These are phyloP conservation scores for Penicillium sp. DNA, from an alignment of 2,329 filamentous ascomycete species.

Conservation along the genomic window DNA sequence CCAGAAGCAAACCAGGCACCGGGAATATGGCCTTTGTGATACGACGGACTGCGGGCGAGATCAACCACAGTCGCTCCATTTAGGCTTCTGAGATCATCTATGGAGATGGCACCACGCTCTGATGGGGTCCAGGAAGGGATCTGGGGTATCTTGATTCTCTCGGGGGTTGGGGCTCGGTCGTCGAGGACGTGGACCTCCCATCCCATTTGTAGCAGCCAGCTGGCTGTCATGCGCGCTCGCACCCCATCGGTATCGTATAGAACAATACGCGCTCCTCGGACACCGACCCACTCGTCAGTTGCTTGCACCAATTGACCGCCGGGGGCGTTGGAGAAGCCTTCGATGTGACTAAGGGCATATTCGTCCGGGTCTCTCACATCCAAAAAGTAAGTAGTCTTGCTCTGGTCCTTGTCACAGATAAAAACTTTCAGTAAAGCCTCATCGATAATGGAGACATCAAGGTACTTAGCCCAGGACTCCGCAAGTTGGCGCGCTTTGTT, in stretches of 20 bases:
- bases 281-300: slow-evolving; percentile 34
- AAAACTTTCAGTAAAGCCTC: background rate
- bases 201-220: slow-evolving; percentile 32
- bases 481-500: slow-evolving; percentile 8
- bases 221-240: slow-evolving; percentile 30
- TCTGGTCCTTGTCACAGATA: too few species aligned
- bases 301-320: slow-evolving; percentile 35
- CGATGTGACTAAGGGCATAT: slow-evolving; percentile 24
- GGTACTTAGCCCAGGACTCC: slow-evolving; percentile 11
- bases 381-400: slow-evolving; percentile 17
- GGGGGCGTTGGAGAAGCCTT: slow-evolving; percentile 29
- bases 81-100: slow-evolving; percentile 14
- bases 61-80: slow-evolving; percentile 23
- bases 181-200: slow-evolving; percentile 32
- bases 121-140: background rate
- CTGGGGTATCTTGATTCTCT: background rate
- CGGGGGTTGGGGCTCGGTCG: slow-evolving; percentile 8
- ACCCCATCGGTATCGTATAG: slow-evolving; percentile 31
- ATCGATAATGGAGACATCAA: slow-evolving; percentile 7
- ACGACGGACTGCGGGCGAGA: slow-evolving; percentile 30
- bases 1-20: slow-evolving; percentile 33
- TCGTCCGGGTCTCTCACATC: slow-evolving; percentile 33
- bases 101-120: background rate
- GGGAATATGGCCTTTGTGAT: slow-evolving; percentile 31
- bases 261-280: slow-evolving; percentile 30